Percentiles rank a stretch among this genome's conserved stretches.
Conservation (phyloP, 768 basidiomycete species). For the Scleroderma bovista region DNA sequence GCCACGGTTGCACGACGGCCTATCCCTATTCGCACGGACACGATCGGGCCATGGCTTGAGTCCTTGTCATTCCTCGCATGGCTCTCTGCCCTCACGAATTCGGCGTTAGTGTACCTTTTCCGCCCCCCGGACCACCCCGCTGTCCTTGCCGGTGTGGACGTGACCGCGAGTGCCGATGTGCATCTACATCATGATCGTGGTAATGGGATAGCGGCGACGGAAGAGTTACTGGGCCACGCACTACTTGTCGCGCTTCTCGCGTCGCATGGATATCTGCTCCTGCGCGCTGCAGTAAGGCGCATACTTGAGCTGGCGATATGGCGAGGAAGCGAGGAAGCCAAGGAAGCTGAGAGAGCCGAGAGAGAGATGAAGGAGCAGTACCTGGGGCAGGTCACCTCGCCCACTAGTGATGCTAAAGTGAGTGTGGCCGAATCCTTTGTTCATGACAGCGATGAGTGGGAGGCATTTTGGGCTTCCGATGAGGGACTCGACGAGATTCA, state of each 20-base stretch:
- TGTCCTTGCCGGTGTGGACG: background rate
- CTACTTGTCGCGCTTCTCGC: constrained; percentile 72
- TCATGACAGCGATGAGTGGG: constrained; percentile 22
- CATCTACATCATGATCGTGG: constrained; percentile 11
- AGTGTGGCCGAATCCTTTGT: background rate
- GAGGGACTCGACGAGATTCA: constrained; percentile 72
- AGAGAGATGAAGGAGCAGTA: constrained; percentile 45
- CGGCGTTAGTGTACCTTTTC: constrained; percentile 90
- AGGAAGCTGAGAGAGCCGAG: constrained; percentile 50
- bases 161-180: constrained; percentile 1
- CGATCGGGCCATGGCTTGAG: constrained; percentile 93
- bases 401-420: constrained; percentile 1
- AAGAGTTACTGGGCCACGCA: constrained; percentile 55
- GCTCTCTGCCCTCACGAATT: constrained; percentile 83
- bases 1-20: constrained; percentile 79
- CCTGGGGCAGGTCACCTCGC: constrained; percentile 17
- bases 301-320: constrained; percentile 73
- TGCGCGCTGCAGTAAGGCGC: constrained; percentile 58
- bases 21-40: constrained; percentile 80
- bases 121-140: constrained; percentile 36
- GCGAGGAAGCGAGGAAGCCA: constrained; percentile 65
- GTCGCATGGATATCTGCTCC: constrained; percentile 79
- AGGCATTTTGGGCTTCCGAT: constrained; percentile 63
- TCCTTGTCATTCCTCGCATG: constrained; percentile 84
- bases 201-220: constrained; percentile 33